Evolutionary conservation across 768 basidiomycete genomes (phyloP).

Genomic region (Russula vinacea): DNA sequence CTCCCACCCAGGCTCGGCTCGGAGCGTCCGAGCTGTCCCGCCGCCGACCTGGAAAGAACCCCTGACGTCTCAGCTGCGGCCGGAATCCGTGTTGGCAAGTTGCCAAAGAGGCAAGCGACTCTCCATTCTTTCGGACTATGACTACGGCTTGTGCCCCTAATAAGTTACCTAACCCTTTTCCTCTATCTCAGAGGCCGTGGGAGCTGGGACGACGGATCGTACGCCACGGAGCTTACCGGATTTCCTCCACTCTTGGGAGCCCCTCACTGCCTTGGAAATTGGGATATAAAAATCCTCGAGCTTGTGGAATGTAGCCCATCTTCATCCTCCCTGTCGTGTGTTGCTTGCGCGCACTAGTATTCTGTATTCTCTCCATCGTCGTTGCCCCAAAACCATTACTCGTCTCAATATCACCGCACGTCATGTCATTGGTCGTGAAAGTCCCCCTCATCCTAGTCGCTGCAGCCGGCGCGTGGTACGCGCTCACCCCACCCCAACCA

Average conservation of each 20-base stretch:
- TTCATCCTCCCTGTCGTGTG: background rate
- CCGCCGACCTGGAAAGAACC: slow-evolving; percentile 12
- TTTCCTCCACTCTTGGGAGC: background rate
- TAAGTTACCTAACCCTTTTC: background rate
- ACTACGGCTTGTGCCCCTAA: background rate
- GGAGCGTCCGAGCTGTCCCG: background rate
- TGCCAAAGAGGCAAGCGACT: background rate
- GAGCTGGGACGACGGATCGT: slow-evolving; percentile 10
- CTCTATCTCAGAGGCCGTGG: background rate
- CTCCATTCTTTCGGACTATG: slow-evolving; percentile 12
- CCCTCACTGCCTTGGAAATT: background rate
- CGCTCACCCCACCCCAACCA: slow-evolving; percentile 29
- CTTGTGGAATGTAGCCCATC: background rate
- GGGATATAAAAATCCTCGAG: slow-evolving; percentile 1
- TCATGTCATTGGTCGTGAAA: slow-evolving; percentile 23
- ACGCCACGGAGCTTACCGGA: slow-evolving; percentile 11
- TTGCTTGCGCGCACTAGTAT: background rate
- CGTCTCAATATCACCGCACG: background rate
- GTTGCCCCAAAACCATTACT: background rate
- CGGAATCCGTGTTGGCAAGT: background rate
- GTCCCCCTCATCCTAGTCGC: slow-evolving; percentile 11
- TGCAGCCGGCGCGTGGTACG: slow-evolving; percentile 20
- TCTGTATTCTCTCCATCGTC: background rate
- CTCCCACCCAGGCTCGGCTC: background rate
- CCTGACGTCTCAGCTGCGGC: background rate